Evolutionary conservation across 192 early-diverging fungal genomes (phyloP), one percentile per base, ranked within the genome.

Genomic region (Backusella mclennaniae): DNA sequence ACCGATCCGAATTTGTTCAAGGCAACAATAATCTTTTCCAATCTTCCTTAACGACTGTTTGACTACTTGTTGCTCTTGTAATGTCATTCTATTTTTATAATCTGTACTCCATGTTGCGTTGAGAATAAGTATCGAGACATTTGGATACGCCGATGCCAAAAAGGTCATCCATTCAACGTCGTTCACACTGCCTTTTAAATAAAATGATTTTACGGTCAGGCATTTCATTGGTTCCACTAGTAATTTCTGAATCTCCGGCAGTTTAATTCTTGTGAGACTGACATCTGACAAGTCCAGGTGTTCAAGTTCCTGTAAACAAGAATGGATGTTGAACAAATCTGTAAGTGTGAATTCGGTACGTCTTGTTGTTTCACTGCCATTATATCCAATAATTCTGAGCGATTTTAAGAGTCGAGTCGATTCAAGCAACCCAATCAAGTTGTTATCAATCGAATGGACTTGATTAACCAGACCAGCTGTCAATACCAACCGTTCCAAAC

Each of bases 251-350:
- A 59, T 59, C 23, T 59, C 53, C 53, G 23, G 23, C 21, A 59
- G 26, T 21, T 59, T 59, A 59, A 59, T 59, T 59, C 9, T 21
- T 21, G 9, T 26, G 21, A 59, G 53, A 26, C 21, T 59, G 53
- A 59, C 23, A 59, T 59, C 53, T 59, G 53, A 59, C 53, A 59
- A 59, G 53, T 59, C 53, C 23, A 59, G 53, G 53, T 59, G 53
- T 26, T 59, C 21, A 59, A 59, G 53, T 26, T 59, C 53, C 17
- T 9, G 23, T 3, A 59, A 59, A 26, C 53, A 59, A 26, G 23
- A 59, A 12, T 59, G 53, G 4, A 59, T 59, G 53, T 59, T 59
- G 2, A 59, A 59, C 53, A 59, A 59, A 59, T 59, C 53, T 8
- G 53, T 11, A 12, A 59, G 53, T 59, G 53, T 23, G 53, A 59